These are phyloP conservation scores for Podaxis sp. DNA, from an alignment of 768 basidiomycete species.

Conservation along the genomic window DNA sequence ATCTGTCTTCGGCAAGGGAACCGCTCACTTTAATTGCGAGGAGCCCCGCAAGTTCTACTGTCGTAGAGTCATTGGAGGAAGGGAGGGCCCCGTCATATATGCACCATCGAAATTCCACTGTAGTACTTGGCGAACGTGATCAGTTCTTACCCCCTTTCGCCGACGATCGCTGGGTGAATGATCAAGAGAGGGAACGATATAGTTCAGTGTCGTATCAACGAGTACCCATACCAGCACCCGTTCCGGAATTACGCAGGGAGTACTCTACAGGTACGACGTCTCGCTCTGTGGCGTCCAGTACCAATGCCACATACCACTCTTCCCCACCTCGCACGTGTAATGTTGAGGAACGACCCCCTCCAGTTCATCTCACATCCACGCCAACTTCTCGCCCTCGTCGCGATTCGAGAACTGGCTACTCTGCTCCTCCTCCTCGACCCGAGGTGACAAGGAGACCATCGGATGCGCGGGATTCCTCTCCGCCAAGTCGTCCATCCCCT, in stretches of 20 bases:
- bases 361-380: conserved; percentile 6
- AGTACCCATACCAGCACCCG: conserved; percentile 1
- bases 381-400: conserved; percentile 5
- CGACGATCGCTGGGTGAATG: conserved; percentile 5
- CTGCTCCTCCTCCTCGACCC: background rate
- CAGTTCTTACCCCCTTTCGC: conserved; percentile 4
- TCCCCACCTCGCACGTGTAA: conserved; percentile 8
- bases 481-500: conserved; percentile 8
- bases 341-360: background rate
- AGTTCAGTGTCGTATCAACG: background rate
- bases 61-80: conserved; percentile 15
- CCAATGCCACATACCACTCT: conserved; percentile 8
- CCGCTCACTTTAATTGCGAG: background rate
- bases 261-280: background rate
- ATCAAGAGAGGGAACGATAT: conserved; percentile 5
- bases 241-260: conserved; percentile 13
- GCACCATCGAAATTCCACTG: conserved; percentile 9
- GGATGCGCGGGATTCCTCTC: conserved; percentile 3
- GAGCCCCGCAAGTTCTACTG: conserved; percentile 8
- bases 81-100: conserved; percentile 2
- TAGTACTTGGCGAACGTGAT: background rate
- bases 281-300: conserved; percentile 4
- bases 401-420: conserved; percentile 4
- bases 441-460: conserved; percentile 1
- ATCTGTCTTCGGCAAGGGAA: no score